Evolutionary conservation across 2,329 filamentous ascomycete genomes (phyloP), one percentile per base, ranked within the genome.

Genomic region (Talaromyces sp.): DNA sequence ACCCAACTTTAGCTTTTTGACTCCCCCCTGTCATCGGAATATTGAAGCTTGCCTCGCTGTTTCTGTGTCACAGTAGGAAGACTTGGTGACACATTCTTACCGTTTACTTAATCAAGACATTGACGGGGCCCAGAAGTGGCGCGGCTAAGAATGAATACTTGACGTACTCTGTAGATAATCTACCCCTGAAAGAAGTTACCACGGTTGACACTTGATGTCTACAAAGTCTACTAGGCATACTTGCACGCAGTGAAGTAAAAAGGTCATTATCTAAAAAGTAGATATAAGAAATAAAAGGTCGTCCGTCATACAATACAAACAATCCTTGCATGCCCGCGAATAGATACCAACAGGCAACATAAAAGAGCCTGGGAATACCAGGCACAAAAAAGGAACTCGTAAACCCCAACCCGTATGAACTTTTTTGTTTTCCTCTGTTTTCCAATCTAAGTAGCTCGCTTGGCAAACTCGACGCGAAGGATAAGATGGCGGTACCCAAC

Each of bases 401-500:
- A 52, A 48, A 67, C 65, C 66, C 70, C 70, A 66, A 68, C 69
- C 65, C 68, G 66, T 64, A 67, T 68, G 14, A 56, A 41, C 38
- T 32, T 64, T 64, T 62, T 66, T 74, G 74, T 62, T 65, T 74
- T 74, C 8, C 43, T 21, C 3, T 46, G 3, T 46, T 14, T 11
- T 8, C 43, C n/a, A 27, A 52, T 21, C 17, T 29, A 52, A 52
- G 75, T 68, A 65, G 75, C 67, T 64, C 78, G 73, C 74, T 81
- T 81, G 59, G 79, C 79, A 67, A 81, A 81, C 68, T 81, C 79
- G 65, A 81, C 79, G 63, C 78, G 78, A 57, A 81, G 72, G 68
- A 81, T 81, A 66, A 81, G 73, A 72, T 81, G 79, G 65, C 78
- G 78, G 68, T 81, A 81, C 70, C 79, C 79, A 70, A 79, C 77